Evolutionary conservation across 148 eudicot species (phyloP), one percentile per base, ranked within the genome.

Genomic region (Suaeda aralocaspica): DNA sequence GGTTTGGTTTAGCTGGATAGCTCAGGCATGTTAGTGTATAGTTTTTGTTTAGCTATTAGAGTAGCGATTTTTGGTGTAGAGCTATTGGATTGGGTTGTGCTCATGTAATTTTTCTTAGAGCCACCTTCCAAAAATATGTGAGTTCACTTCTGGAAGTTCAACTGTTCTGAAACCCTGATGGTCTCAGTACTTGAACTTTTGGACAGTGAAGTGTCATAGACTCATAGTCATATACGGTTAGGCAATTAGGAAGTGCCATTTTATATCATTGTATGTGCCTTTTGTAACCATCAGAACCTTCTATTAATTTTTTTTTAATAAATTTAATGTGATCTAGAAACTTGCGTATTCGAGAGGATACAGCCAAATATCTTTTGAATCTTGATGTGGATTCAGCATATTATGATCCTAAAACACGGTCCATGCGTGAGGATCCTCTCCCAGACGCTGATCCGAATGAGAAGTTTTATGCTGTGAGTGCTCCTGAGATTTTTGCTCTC

Each of bases 401-500:
- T 62, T 92, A 92, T 78, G 97, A 89, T 73, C 97, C 97, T 29
- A 92, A 92, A 76, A 87, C 97, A 13, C 92, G 97, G 28, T 87
- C 97, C 56, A 92, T 92, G 97, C 95, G 97, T 80, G 97, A 92
- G 76, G 97, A 92, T 78, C 97, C 97, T 84, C 90, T 92, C 45
- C 97, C 97, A 41, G 97, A 92, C 74, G 86, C 85, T 86, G 92
- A 92, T 88, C 89, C 93, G 51, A 88, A 88, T 69, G 91, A 89
- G 78, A 89, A 92, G 79, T 92, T 88, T 53, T 90, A 86, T 73
- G 84, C 76, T 45, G 94, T 88, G 77, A 85, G 92, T 84, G 29
- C 44, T 60, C 61, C 46, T 21, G 8, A 0, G 41, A 29, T 59
- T 33, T 57, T 8, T 13, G 10, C 7, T 5, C 0, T 9, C 60